Conservation (phyloP, 257 asterid genomes). For the Solanum stenotomum region DNA sequence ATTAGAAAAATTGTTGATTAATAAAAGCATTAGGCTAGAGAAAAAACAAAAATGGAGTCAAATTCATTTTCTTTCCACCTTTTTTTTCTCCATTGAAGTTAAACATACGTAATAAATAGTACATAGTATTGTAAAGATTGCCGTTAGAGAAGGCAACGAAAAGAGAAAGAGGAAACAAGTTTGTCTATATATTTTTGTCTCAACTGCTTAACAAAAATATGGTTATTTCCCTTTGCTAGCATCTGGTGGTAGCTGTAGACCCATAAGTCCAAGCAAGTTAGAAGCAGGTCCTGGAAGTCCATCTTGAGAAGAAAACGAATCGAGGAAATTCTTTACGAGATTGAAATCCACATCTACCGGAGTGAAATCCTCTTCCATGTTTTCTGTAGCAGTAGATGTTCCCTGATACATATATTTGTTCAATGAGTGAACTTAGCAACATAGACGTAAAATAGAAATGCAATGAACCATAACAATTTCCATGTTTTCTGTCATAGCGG, state of each 20-base stretch:
- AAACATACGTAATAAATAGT: background rate
- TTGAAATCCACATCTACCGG: constrained; percentile 91
- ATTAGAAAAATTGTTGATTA: too few species aligned
- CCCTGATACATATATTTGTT: constrained; percentile 38
- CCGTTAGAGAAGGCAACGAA: background rate
- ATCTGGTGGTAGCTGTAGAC: constrained; percentile 67
- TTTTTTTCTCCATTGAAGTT: background rate
- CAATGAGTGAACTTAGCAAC: background rate
- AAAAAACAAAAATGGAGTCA: too few species aligned
- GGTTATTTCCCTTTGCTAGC: constrained; percentile 46
- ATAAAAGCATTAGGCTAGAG: too few species aligned
- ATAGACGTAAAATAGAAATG: background rate
- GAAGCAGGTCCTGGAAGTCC: constrained; percentile 97
- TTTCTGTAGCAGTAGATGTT: constrained; percentile 40
- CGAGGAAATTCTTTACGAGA: constrained; percentile 76
- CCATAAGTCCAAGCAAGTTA: constrained; percentile 85
- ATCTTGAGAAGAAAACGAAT: constrained; percentile 78
- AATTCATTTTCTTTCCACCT: background rate
- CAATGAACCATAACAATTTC: background rate
- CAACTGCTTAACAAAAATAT: background rate
- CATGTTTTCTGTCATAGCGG: background rate
- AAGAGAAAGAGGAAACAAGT: background rate
- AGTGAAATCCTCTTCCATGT: constrained; percentile 55
- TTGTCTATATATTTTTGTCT: too few species aligned
- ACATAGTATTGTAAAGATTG: background rate